phyloP scores from a whole-genome alignment of 2,329 filamentous ascomycete species.

The Talaromyces amestolkiae region DNA sequence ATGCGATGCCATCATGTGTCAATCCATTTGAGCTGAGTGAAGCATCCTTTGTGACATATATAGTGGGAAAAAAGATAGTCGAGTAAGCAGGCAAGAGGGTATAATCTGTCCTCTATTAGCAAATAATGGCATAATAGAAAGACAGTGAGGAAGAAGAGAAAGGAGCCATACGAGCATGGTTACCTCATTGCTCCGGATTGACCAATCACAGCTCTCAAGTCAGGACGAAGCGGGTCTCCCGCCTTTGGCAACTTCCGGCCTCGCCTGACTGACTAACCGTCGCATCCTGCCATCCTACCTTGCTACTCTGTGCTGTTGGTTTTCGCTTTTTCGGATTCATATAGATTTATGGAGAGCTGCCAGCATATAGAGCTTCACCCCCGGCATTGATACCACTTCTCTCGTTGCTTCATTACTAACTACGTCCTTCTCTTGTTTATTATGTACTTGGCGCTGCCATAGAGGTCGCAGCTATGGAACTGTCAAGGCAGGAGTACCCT shows the following conservation, averaged over 20 bases:
- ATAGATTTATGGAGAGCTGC: not conserved
- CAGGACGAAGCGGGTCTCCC: not conserved
- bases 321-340: not conserved
- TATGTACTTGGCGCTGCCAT: constrained; percentile 32
- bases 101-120: not conserved
- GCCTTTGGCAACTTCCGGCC: constrained; percentile 9
- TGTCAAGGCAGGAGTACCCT: constrained; percentile 87
- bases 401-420: constrained; percentile 20
- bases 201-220: not conserved
- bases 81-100: not conserved
- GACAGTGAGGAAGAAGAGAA: not conserved
- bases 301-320: not conserved
- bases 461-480: constrained; percentile 58
- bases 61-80: not conserved
- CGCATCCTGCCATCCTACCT: not conserved
- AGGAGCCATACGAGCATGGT: constrained; percentile 19
- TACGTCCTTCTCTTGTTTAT: constrained; percentile 17
- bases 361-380: not conserved
- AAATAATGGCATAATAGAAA: not conserved
- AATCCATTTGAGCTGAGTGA: not conserved
- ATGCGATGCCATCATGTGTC: constrained; percentile 3
- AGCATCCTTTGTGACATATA: not conserved
- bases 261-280: not conserved
- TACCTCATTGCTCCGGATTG: constrained; percentile 19
- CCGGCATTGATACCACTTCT: not conserved